Evolutionary conservation across 1,284 basidiomycete species (phyloP).

Genomic region (Sporisorium iseilematis-ciliati): DNA sequence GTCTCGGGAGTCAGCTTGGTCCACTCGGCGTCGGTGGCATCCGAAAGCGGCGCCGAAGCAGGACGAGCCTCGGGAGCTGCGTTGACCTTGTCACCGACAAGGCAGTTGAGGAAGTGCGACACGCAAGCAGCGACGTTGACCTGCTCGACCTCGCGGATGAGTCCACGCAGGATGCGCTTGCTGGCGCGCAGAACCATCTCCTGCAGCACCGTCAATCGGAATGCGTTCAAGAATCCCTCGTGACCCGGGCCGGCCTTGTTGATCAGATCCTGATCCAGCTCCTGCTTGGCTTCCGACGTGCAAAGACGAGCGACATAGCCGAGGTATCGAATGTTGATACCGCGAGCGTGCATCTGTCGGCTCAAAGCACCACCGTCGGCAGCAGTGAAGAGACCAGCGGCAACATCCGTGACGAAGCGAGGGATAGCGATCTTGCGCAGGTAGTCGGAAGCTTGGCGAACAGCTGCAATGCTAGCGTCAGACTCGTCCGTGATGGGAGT

Average conservation of each 20-base stretch:
- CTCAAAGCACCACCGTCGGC: conserved; percentile 73
- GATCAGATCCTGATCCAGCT: conserved; percentile 61
- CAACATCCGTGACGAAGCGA: conserved; percentile 72
- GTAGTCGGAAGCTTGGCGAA: conserved; percentile 73
- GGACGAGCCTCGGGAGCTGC: conserved; percentile 70
- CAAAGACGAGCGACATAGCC: conserved; percentile 71
- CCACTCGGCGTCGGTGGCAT: conserved; percentile 67
- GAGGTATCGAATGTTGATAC: conserved; percentile 76
- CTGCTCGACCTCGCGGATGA: conserved; percentile 58
- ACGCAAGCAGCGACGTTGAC: conserved; percentile 54
- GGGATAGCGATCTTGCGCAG: conserved; percentile 73
- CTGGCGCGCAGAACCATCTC: conserved; percentile 75
- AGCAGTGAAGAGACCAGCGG: conserved; percentile 71
- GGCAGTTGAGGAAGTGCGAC: conserved; percentile 76
- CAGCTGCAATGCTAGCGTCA: conserved; percentile 73
- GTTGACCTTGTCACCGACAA: conserved; percentile 72
- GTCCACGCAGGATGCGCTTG: conserved; percentile 73
- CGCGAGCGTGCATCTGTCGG: conserved; percentile 73
- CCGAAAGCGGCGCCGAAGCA: conserved; percentile 44
- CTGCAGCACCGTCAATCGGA: conserved; percentile 71
- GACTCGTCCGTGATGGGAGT: conserved; percentile 71
- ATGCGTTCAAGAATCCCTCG: conserved; percentile 62
- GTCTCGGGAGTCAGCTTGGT: conserved; percentile 72
- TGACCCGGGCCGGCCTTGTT: conserved; percentile 63
- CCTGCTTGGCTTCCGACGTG: conserved; percentile 70